phyloP scores from a whole-genome alignment of 352 stramenopile genomes.

The Phytopythium kandeliae region DNA sequence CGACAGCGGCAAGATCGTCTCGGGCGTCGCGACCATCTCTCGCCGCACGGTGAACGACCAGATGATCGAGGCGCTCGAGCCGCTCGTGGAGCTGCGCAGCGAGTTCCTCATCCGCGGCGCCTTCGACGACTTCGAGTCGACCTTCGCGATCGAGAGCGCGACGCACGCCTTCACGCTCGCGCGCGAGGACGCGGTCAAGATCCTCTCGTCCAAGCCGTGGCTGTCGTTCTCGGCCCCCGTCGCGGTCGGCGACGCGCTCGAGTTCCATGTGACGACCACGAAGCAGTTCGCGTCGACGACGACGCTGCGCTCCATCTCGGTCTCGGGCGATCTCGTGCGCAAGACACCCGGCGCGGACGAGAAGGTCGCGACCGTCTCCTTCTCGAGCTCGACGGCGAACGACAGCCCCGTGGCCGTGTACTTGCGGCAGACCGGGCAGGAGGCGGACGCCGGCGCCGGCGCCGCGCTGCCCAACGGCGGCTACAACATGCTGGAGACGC shows the following conservation, averaged over 20 bases:
- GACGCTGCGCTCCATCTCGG: slow-evolving; percentile 34
- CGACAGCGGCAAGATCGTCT: slow-evolving; percentile 75
- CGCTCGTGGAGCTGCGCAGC: slow-evolving; percentile 68
- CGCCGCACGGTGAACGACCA: slow-evolving; percentile 40
- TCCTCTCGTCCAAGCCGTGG: slow-evolving; percentile 67
- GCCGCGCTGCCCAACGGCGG: slow-evolving; percentile 47
- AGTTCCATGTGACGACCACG: slow-evolving; percentile 46
- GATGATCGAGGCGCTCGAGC: slow-evolving; percentile 53
- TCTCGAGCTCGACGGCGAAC: slow-evolving; percentile 32
- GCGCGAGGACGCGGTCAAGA: slow-evolving; percentile 37
- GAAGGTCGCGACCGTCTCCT: slow-evolving; percentile 22
- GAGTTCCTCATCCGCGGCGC: slow-evolving; percentile 84
- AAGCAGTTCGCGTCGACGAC: slow-evolving; percentile 47
- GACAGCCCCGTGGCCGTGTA: slow-evolving; percentile 45
- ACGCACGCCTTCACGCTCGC: slow-evolving; percentile 32
- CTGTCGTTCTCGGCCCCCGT: slow-evolving; percentile 30
- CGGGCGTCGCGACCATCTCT: slow-evolving; percentile 62
- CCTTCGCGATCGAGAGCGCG: slow-evolving; percentile 56
- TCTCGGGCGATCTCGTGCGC: slow-evolving; percentile 41
- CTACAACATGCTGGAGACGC: slow-evolving; percentile 62
- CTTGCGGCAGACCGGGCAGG: slow-evolving; percentile 26
- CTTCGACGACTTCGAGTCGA: slow-evolving; percentile 70
- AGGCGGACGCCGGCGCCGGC: slow-evolving; percentile 6
- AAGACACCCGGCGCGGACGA: slow-evolving; percentile 27
- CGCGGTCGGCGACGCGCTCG: slow-evolving; percentile 36